Conservation (phyloP, 75 land plant species). For the Larix kaempferi region DNA sequence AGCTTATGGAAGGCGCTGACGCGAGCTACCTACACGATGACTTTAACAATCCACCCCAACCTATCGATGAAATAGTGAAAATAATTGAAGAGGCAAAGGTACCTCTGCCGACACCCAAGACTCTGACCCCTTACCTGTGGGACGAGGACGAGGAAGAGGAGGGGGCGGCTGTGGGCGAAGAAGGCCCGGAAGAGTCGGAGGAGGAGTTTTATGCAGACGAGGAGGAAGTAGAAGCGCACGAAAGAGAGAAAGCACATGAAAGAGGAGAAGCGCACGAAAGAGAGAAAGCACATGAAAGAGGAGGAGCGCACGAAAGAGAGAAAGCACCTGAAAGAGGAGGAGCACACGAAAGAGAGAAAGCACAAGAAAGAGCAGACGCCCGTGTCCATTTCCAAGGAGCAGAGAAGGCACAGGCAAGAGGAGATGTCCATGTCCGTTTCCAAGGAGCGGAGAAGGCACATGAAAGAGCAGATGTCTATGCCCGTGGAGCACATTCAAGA, state of each 20-base stretch:
- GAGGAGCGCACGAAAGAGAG: too few relatives aligned
- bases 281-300: too few relatives aligned
- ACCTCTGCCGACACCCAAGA: constrained; percentile 5
- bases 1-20: constrained; percentile 38
- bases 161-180: constrained; percentile 20
- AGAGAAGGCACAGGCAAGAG: too few relatives aligned
- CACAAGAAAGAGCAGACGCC: too few relatives aligned
- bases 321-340: too few relatives aligned
- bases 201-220: background rate
- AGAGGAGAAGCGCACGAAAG: background rate
- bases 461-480: too few relatives aligned
- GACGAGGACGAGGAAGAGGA: constrained; percentile 1
- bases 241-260: background rate
- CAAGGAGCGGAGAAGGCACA: too few relatives aligned
- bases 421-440: too few relatives aligned
- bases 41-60: constrained; percentile 13
- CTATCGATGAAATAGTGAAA: constrained; percentile 25
- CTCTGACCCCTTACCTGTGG: background rate
- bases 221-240: constrained; percentile 9
- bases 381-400: too few relatives aligned
- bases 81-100: constrained; percentile 29
- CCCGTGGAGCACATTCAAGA: too few relatives aligned
- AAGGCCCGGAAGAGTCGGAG: background rate
- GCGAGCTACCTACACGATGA: constrained; percentile 10
- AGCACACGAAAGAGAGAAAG: too few relatives aligned